Evolutionary conservation across 495 filamentous ascomycete species (phyloP), one percentile per base, ranked within the genome.

Genomic region (Pyronema omphalodes): DNA sequence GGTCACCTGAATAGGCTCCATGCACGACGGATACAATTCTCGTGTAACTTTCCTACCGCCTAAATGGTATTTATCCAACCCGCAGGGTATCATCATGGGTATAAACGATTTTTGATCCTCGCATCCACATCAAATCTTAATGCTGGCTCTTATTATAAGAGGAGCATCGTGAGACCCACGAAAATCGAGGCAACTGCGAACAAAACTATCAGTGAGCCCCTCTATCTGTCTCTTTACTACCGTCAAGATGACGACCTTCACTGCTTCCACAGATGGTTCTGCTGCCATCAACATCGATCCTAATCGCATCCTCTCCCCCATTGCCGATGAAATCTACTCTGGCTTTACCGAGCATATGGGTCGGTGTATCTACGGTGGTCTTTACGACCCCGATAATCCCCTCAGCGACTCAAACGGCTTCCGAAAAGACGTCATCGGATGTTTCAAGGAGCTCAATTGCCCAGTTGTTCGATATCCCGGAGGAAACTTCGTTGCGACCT

Each of bases 321-420:
- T 86, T 59, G 77, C 82, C 63, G 73, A 75, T 12, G 83, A 82
- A 59, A 83, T 80, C 60, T 85, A 85, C 72, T 78, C 80, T 43
- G 81, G 82, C 8, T 86, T 86, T 62, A 82, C 78, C 51, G 82
- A 85, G 82, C 83, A 87, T 59, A 86, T 85, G 81, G 84, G 83
- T 44, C 75, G 84, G 43, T 88, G 83, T 68, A 85, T 88, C 66
- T 88, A 88, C 64, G 83, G 83, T 53, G 84, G 84, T 55, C 83
- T 88, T 62, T 87, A 86, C 67, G 83, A 86, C 55, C 83, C 82
- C 1, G 72, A 70, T 9, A 85, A 76, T 62, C 69, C 76, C 0
- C 69, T 85, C n/a, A 78, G 81, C 3, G 84, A 87, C 57, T 71
- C 78, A 53, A 73, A 84, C 61, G 83, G 83, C 11, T 87, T 84